Evolutionary conservation across 1,139 yeast species (phyloP).

Genomic region (Diutina sp.): DNA sequence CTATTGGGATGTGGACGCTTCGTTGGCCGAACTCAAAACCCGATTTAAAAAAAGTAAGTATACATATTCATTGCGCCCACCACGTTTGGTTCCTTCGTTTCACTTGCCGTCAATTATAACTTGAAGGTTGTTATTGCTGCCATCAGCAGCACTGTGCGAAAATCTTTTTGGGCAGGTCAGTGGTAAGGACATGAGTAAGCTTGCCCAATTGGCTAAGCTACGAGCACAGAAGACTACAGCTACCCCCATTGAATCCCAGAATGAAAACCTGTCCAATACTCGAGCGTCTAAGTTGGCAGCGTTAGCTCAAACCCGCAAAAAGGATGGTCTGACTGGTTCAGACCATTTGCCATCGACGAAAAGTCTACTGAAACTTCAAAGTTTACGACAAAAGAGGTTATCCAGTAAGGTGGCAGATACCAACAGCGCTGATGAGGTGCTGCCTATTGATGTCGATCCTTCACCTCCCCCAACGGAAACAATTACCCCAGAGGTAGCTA

Average conservation of each 20-base stretch:
- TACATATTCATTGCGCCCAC: slow-evolving; percentile 4
- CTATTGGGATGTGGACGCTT: slow-evolving; percentile 42
- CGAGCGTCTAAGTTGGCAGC: slow-evolving; percentile 18
- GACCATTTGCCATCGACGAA: not conserved
- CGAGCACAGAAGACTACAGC: slow-evolving; percentile 2
- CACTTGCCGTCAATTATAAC: not conserved
- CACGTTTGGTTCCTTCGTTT: not conserved
- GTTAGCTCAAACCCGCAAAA: slow-evolving; percentile 30
- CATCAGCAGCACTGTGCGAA: not conserved
- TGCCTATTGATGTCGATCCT: not conserved
- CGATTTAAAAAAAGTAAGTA: slow-evolving; percentile 34
- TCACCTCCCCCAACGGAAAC: not conserved
- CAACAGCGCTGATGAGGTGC: too few relatives aligned
- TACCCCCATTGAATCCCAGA: not conserved
- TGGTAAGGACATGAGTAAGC: slow-evolving; percentile 4
- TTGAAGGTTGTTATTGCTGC: not conserved
- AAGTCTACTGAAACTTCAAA: not conserved
- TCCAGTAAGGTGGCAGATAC: not conserved
- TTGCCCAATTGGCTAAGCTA: slow-evolving; percentile 7
- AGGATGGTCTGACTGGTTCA: not conserved
- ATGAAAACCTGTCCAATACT: not conserved
- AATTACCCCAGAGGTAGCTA: not conserved
- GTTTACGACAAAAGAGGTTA: not conserved
- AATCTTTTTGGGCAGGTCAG: not conserved
- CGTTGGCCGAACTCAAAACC: slow-evolving; percentile 39